These are phyloP conservation scores for Coniella vitis DNA, from an alignment of 2,329 filamentous ascomycete species.

Conservation along the genomic window DNA sequence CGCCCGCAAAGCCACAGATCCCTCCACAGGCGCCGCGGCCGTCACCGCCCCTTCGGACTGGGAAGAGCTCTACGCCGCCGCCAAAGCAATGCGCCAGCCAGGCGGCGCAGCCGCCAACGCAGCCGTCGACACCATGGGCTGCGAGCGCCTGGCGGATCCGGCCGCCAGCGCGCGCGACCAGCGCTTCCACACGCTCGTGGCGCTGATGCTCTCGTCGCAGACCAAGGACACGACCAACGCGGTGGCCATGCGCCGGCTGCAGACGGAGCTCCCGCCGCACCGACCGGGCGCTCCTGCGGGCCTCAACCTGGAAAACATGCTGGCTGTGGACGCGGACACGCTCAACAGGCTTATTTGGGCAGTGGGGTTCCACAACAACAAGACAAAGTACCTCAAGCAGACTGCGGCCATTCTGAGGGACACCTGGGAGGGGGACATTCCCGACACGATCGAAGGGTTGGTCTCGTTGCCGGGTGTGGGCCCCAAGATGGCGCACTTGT, in stretches of 20 bases:
- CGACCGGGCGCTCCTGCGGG: conserved; percentile 37
- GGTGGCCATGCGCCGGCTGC: conserved; percentile 71
- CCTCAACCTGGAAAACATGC: conserved; percentile 70
- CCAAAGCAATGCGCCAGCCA: conserved; percentile 65
- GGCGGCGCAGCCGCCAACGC: conserved; percentile 59
- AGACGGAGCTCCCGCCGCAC: conserved; percentile 60
- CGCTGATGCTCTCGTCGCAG: conserved; percentile 86
- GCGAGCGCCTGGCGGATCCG: conserved; percentile 63
- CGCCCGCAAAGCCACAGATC: conserved; percentile 28
- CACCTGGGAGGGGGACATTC: conserved; percentile 68
- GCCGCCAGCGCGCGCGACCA: conserved; percentile 46
- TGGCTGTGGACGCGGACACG: conserved; percentile 58
- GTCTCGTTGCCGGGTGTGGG: conserved; percentile 78
- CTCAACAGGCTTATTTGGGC: conserved; percentile 71
- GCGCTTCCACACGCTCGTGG: conserved; percentile 79
- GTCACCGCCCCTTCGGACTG: conserved; percentile 68
- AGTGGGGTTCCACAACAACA: conserved; percentile 93
- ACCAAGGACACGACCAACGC: conserved; percentile 91
- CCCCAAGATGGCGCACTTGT: conserved; percentile 91
- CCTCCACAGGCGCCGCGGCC: conserved; percentile 24
- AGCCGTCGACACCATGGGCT: conserved; percentile 96
- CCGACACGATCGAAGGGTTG: conserved; percentile 67
- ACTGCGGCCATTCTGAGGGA: conserved; percentile 68
- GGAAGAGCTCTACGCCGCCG: conserved; percentile 71
- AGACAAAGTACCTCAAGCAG: conserved; percentile 74